Base-by-base conservation (phyloP, 2,329 filamentous ascomycete genomes). In the Botrytis fragariae region DNA sequence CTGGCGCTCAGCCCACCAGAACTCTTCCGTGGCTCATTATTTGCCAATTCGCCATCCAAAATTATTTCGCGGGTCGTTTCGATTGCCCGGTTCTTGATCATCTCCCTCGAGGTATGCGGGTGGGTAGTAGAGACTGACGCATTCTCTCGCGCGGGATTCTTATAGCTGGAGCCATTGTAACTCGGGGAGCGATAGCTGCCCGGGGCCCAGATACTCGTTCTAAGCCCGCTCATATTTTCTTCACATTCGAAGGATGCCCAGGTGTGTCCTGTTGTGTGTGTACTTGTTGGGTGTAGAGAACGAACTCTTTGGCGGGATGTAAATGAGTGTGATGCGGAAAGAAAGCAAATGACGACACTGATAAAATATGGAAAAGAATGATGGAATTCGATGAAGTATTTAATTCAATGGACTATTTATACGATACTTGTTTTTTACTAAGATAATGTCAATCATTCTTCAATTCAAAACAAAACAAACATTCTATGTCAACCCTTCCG, bases 1-100 rank as follows among this genome's bases (percentile, higher is more conserved):
- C 79, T 80, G 0, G 75, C 74, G 14, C 48, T 42, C 39, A 72
- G n/a, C 22, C 71, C 71, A 60, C 62, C 14, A 69, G 35, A 44
- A 42, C 18, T 29, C 25, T 72, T 72, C 37, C 20, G 63, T n/a
- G 12, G 39, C 29, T 48, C 59, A 39, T 48, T 63, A 8, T 63
- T 20, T 25, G 68, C 25, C 29, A 22, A 29, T 45, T 25, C 44
- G 8, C 39, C 35, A 45, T 60, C 20, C 29, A 63, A 8, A 9
- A 14, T 14, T 16, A 44, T 35, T 45, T 70, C 44, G 39, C 37
- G 68, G 18, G 45, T 37, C 3, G 68, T 63, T 70, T 60, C 42
- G 12, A 22, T 45, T 63, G 29, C 39, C 61, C 16, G 22, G 16
- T 63, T 63, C 39, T 63, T 63, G 22, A 8, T 37, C 29, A 22